Evolutionary conservation across 768 basidiomycete genomes (phyloP), one percentile per base, ranked within the genome.

Genomic region (Rhizopogon vesiculosus): DNA sequence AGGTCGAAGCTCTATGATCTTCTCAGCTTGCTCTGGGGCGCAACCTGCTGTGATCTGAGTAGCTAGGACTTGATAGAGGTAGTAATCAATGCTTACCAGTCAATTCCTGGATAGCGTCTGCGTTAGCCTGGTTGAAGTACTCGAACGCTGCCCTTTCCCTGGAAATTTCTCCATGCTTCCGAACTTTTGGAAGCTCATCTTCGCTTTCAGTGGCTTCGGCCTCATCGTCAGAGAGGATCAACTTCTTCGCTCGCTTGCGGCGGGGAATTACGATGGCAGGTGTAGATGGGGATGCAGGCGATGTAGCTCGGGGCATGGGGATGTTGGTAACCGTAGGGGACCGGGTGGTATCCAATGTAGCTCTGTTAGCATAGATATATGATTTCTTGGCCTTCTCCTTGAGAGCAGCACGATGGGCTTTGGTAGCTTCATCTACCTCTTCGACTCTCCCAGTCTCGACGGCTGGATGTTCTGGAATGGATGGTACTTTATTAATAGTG

Each of bases 311-410:
- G 43, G 71, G 68, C 31, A 77, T 66, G 41, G 71, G 51, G 41
- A 71, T 67, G 40, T 75, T 78, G n/a, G 65, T 63, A 2, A 56
- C 46, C 1, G 74, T 68, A 49, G 59, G 42, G n/a, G 55, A 39
- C 28, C 72, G 72, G 52, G 72, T 80, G 48, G 69, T 71, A 54
- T 81, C 81, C 38, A 86, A 72, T 29, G 72, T 70, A 40, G 77
- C 69, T 54, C 87, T 80, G 59, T 86, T 87, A 42, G 86, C 85
- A 61, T 91, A 91, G 49, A 92, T 92, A 67, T 84, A 78, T n/a
- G 90, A 91, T 64, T 82, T 86, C 69, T 87, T 91, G 19, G 85
- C 88, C 69, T 89, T 85, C 71, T 90, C 88, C 65, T 77, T 85
- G 56, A 76, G 77, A 35, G 86, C 84, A 18, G 78, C 81, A 57